phyloP scores from a whole-genome alignment of 345 rosid genomes.

The Aurinia saxatilis region DNA sequence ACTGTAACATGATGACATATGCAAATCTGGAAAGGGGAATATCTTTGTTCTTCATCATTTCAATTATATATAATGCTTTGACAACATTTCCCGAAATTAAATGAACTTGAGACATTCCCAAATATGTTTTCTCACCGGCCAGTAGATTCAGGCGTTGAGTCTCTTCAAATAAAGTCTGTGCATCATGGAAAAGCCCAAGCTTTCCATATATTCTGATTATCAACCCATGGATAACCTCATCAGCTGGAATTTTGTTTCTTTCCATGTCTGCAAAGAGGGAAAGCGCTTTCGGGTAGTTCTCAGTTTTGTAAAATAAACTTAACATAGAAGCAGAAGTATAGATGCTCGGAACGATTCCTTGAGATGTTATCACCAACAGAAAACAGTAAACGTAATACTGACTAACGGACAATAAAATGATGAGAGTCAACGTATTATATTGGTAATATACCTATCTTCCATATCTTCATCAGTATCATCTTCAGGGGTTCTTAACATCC shows the following conservation, averaged over 20 bases:
- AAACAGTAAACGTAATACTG: no score
- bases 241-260: constrained; percentile 46
- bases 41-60: constrained; percentile 59
- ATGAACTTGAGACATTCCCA: constrained; percentile 91
- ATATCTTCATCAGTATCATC: no score
- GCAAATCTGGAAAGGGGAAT: constrained; percentile 73
- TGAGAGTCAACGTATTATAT: no score
- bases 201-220: constrained; percentile 87
- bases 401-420: no score
- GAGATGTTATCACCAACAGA: constrained; percentile 62
- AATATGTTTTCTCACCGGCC: constrained; percentile 73
- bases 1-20: constrained; percentile 72
- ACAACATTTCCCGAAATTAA: constrained; percentile 52
- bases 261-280: constrained; percentile 86
- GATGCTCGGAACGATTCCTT: constrained; percentile 65
- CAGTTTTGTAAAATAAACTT: constrained; percentile 61
- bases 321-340: constrained; percentile 94
- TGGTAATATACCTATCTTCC: no score
- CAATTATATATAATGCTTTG: constrained; percentile 56
- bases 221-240: constrained; percentile 86
- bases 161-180: constrained; percentile 63
- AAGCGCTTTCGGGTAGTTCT: constrained; percentile 74
- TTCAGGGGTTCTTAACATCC: no score
- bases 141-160: constrained; percentile 49
- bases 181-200: constrained; percentile 80